Evolutionary conservation across 2,329 filamentous ascomycete genomes (phyloP).

Genomic region (Magnaporthiopsis incrustans): DNA sequence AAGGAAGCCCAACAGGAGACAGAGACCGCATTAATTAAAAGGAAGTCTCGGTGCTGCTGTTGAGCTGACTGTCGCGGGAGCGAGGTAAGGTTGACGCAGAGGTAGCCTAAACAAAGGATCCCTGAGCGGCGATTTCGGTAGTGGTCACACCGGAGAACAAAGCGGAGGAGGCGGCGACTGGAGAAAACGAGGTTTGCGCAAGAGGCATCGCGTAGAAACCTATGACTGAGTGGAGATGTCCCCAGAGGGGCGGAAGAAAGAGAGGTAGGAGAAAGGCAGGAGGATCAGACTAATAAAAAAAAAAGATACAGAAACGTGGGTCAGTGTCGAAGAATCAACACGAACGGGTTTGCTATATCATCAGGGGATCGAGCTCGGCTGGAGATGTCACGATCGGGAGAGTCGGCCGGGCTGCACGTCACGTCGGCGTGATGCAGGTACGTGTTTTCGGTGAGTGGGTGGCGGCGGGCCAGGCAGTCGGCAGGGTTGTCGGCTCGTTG

Average conservation of each 20-base stretch:
- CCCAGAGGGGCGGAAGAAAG: constrained; percentile 6
- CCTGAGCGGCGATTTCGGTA: constrained; percentile 42
- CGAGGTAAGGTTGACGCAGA: constrained; percentile 25
- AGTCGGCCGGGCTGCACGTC: background rate
- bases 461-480: constrained; percentile 1
- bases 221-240: constrained; percentile 8
- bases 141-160: constrained; percentile 52
- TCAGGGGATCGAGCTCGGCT: constrained; percentile 7
- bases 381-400: background rate
- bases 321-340: constrained; percentile 6
- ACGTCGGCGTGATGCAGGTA: background rate
- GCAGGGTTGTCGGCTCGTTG: constrained; percentile 8
- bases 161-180: constrained; percentile 54
- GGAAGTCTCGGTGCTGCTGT: constrained; percentile 7
- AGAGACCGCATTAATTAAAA: constrained; percentile 28
- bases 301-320: constrained; percentile 10
- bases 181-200: constrained; percentile 41
- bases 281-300: background rate
- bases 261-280: background rate
- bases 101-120: constrained; percentile 34
- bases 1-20: constrained; percentile 22
- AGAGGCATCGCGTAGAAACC: constrained; percentile 45
- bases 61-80: constrained; percentile 1
- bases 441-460: background rate
- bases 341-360: background rate